Conservation (phyloP, 108 stramenopile species). For the Stephanodiscus minutulus region DNA sequence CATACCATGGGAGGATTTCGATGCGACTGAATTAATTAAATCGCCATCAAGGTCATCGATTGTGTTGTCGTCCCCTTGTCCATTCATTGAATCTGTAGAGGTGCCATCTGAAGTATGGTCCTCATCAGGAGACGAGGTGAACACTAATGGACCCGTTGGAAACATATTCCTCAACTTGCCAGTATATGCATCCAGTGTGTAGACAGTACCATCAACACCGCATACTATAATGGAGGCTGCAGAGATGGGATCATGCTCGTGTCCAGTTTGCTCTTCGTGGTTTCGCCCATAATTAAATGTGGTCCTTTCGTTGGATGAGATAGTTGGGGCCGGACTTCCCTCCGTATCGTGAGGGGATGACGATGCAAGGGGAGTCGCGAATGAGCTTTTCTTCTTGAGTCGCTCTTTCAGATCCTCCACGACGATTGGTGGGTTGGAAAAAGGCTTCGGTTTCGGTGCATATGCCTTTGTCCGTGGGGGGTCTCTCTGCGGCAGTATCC, state of each 20-base stretch:
- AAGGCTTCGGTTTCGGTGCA: not conserved
- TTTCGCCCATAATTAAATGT: not conserved
- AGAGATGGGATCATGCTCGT: slow-evolving; percentile 10
- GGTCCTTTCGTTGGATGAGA: slow-evolving; percentile 5
- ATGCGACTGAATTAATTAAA: not conserved
- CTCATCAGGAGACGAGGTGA: slow-evolving; percentile 40
- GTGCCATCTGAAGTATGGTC: slow-evolving; percentile 7
- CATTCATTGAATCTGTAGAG: not conserved
- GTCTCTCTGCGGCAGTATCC: not conserved
- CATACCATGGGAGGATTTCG: slow-evolving; percentile 12
- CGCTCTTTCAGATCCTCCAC: not conserved
- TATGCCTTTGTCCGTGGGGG: not conserved
- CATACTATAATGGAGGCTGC: slow-evolving; percentile 60
- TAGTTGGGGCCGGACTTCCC: not conserved
- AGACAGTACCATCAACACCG: slow-evolving; percentile 70
- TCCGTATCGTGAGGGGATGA: not conserved
- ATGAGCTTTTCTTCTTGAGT: not conserved
- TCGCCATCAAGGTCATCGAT: slow-evolving; percentile 11
- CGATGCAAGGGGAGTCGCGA: not conserved
- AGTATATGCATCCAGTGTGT: slow-evolving; percentile 54
- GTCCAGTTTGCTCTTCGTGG: not conserved
- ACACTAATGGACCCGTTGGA: slow-evolving; percentile 54
- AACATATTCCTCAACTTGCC: slow-evolving; percentile 56
- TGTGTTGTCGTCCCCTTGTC: slow-evolving; percentile 1
- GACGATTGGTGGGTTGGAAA: slow-evolving; percentile 5